Evolutionary conservation across 495 filamentous ascomycete genomes (phyloP).

Genomic region (Penicillium canescens): DNA sequence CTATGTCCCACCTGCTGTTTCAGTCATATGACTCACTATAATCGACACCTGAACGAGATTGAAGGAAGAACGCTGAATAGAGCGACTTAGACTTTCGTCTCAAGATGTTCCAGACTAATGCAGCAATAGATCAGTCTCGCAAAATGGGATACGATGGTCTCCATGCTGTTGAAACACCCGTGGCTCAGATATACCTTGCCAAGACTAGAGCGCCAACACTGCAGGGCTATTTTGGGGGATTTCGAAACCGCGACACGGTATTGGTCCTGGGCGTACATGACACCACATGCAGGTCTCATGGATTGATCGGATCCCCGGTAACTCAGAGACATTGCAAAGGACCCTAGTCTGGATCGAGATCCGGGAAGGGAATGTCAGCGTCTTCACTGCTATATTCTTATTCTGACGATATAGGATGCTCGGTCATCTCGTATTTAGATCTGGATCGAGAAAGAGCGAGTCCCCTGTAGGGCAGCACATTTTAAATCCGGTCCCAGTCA

Average conservation of each 20-base stretch:
- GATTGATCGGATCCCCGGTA: conserved; percentile 8
- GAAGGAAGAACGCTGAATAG: not conserved
- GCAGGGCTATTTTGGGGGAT: conserved; percentile 7
- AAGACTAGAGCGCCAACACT: not conserved
- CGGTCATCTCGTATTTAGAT: conserved; percentile 4
- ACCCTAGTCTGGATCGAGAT: not conserved
- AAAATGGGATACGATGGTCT: not conserved
- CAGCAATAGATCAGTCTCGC: not conserved
- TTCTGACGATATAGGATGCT: not conserved
- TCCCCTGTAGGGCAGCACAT: too few species aligned
- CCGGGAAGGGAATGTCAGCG: not conserved
- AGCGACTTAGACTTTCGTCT: not conserved
- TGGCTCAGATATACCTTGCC: conserved; percentile 2
- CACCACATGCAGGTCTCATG: conserved; percentile 3
- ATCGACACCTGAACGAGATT: not conserved
- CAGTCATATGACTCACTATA: not conserved
- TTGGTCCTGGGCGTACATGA: not conserved
- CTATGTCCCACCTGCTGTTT: conserved; percentile 6
- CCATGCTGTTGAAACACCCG: not conserved
- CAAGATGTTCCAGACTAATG: conserved; percentile 3
- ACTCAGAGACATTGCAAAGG: conserved; percentile 2
- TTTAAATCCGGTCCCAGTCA: not conserved
- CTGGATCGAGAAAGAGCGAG: not conserved
- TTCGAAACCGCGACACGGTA: not conserved
- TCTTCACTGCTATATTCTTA: not conserved